Evolutionary conservation across 768 basidiomycete species (phyloP).

Genomic region (Russula abietina): DNA sequence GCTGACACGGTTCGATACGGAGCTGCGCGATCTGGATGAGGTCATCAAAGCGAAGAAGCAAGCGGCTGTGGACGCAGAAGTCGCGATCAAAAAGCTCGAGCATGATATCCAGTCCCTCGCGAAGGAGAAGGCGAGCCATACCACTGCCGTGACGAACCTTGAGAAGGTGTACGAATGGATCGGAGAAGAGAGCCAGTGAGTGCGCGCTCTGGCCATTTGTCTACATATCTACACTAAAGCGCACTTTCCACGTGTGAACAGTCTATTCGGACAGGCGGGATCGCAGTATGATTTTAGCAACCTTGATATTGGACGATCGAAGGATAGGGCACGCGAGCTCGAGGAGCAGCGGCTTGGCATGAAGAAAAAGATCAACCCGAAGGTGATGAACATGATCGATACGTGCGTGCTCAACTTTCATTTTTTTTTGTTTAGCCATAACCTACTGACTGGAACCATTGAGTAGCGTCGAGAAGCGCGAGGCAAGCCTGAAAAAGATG

Average conservation of each 20-base stretch:
- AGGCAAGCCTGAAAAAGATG: conserved; percentile 81
- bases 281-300: conserved; percentile 75
- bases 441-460: not conserved
- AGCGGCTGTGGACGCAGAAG: conserved; percentile 58
- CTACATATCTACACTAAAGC: conserved; percentile 2
- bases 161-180: conserved; percentile 90
- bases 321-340: conserved; percentile 64
- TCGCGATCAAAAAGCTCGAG: conserved; percentile 58
- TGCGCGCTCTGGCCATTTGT: conserved; percentile 17
- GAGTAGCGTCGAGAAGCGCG: conserved; percentile 86
- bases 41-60: conserved; percentile 79
- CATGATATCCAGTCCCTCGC: conserved; percentile 57
- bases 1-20: conserved; percentile 80
- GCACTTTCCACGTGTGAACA: not conserved
- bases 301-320: conserved; percentile 53
- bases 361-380: conserved; percentile 95
- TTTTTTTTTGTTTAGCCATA: not conserved
- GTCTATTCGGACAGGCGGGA: conserved; percentile 70
- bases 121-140: conserved; percentile 59
- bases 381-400: conserved; percentile 94
- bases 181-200: conserved; percentile 76
- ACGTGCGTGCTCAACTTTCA: conserved; percentile 46
- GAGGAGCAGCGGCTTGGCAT: conserved; percentile 73
- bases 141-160: conserved; percentile 50
- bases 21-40: conserved; percentile 76